Conservation (phyloP, 2,329 filamentous ascomycete species). For the Paraconiothyrium brasiliense region DNA sequence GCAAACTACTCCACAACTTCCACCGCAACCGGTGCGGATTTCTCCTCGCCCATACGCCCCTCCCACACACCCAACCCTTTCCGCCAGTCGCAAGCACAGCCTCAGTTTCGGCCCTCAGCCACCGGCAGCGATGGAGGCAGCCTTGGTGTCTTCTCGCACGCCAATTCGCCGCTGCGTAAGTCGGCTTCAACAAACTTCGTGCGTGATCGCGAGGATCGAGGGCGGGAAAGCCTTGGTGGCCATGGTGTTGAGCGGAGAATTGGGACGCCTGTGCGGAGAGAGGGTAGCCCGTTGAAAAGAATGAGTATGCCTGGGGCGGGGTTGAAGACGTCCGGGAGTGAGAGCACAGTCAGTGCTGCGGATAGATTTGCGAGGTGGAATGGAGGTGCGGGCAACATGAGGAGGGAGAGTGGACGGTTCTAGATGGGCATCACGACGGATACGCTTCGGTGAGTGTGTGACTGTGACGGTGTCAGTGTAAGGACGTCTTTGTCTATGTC, state of each 20-base stretch:
- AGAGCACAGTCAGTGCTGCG: slow-evolving; percentile 24
- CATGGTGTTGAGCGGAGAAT: slow-evolving; percentile 33
- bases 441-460: too few relatives aligned
- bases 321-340: slow-evolving; percentile 16
- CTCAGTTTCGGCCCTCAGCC: slow-evolving; percentile 59
- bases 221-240: slow-evolving; percentile 32
- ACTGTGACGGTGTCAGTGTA: too few relatives aligned
- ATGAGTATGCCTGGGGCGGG: slow-evolving; percentile 48
- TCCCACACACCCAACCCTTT: slow-evolving; percentile 58
- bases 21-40: slow-evolving; percentile 50
- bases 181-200: slow-evolving; percentile 68
- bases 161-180: slow-evolving; percentile 85
- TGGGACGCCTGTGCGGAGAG: slow-evolving; percentile 49
- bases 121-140: slow-evolving; percentile 73
- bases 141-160: slow-evolving; percentile 81
- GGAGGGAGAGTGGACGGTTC: slow-evolving; percentile 42
- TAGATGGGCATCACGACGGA: slow-evolving; percentile 3
- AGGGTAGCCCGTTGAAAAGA: slow-evolving; percentile 56
- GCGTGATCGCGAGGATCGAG: slow-evolving; percentile 42
- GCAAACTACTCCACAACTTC: slow-evolving; percentile 49
- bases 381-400: slow-evolving; percentile 33
- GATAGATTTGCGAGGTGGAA: slow-evolving; percentile 37
- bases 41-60: slow-evolving; percentile 58
- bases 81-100: slow-evolving; percentile 62
- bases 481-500: too few relatives aligned